A percentile compares a stretch with the other conserved stretches of the same genome.
These are phyloP conservation scores for Schizosaccharomyces osmophilus DNA, from an alignment of 805 yeast species.

Conservation along the genomic window DNA sequence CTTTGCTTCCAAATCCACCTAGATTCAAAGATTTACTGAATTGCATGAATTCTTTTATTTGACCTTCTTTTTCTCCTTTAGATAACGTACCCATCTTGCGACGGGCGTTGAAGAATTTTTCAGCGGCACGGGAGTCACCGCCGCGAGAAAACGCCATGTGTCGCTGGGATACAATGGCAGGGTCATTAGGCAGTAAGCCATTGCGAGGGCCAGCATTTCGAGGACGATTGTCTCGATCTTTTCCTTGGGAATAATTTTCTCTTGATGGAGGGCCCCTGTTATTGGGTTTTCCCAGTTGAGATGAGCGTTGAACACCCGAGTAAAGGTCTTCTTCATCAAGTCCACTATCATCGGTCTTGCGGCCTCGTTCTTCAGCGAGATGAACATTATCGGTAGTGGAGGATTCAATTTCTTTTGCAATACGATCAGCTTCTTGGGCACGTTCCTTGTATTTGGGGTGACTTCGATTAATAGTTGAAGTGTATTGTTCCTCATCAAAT, in stretches of 20 bases:
- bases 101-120: background rate
- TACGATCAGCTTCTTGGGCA: slow-evolving; percentile 41
- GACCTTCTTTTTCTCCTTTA: slow-evolving; percentile 13
- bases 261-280: background rate
- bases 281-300: background rate
- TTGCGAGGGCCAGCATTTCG: background rate
- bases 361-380: slow-evolving; percentile 77
- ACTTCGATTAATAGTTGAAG: slow-evolving; percentile 45
- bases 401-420: slow-evolving; percentile 66
- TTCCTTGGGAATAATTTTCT: background rate
- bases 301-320: slow-evolving; percentile 56
- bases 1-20: slow-evolving; percentile 27
- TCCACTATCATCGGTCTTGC: slow-evolving; percentile 50
- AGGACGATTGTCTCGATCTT: background rate
- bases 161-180: background rate
- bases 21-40: slow-evolving; percentile 66
- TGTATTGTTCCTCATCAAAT: slow-evolving; percentile 66
- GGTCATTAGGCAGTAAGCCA: background rate
- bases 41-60: slow-evolving; percentile 23
- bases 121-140: background rate
- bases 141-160: background rate
- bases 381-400: slow-evolving; percentile 42
- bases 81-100: slow-evolving; percentile 12
- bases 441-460: slow-evolving; percentile 52
- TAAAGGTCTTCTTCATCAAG: slow-evolving; percentile 89